phyloP scores from a whole-genome alignment of 1,139 yeast genomes.

The Scheffersomyces titani region DNA sequence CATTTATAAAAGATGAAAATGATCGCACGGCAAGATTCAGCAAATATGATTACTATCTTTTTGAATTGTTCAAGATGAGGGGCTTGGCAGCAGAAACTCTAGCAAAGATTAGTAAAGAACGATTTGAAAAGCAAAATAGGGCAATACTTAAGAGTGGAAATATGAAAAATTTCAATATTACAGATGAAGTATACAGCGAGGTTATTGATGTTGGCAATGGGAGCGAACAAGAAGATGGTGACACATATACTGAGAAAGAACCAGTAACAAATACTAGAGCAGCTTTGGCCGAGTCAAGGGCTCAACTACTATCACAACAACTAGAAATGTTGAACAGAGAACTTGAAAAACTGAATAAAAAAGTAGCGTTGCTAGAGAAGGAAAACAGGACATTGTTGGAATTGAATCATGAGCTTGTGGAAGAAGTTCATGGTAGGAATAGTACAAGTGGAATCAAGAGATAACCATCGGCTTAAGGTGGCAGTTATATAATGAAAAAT shows the following conservation, averaged over 20 bases:
- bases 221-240: conserved; percentile 1
- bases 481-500: too few species aligned
- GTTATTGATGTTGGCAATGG: conserved; percentile 1
- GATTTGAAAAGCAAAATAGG: conserved; percentile 18
- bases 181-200: conserved; percentile 5
- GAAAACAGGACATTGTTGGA: conserved; percentile 37
- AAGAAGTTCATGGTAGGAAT: conserved; percentile 7
- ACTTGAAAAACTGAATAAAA: conserved; percentile 23
- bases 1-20: not conserved
- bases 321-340: conserved; percentile 25
- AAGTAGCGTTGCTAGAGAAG: conserved; percentile 23
- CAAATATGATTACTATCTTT: conserved; percentile 16
- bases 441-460: not conserved
- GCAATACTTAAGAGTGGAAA: not conserved
- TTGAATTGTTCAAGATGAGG: conserved; percentile 24
- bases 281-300: conserved; percentile 13
- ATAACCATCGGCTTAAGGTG: too few species aligned
- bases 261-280: conserved; percentile 5
- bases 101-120: conserved; percentile 26
- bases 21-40: not conserved
- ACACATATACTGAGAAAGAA: conserved; percentile 6
- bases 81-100: conserved; percentile 26
- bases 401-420: conserved; percentile 33
- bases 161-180: not conserved
- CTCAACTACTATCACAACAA: conserved; percentile 16